phyloP scores from a whole-genome alignment of 441 rosid genomes.

The Erodium texanum region DNA sequence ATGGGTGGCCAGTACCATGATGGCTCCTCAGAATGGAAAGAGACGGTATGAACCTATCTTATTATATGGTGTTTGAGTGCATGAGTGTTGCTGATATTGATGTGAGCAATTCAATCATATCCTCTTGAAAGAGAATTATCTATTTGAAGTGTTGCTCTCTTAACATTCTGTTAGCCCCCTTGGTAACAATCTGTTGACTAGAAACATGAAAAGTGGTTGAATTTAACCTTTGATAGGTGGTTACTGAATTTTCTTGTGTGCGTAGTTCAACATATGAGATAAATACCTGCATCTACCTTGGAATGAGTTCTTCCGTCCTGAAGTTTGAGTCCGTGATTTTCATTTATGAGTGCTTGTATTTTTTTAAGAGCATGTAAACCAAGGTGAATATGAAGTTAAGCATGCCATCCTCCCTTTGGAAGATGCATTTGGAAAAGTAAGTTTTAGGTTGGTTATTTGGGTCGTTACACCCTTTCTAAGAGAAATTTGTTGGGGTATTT shows the following conservation, averaged over 20 bases:
- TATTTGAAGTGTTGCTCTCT: neutral
- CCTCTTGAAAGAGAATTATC: neutral
- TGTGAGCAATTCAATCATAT: conserved; percentile 14
- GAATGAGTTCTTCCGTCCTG: neutral
- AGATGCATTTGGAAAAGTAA: neutral
- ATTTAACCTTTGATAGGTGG: neutral
- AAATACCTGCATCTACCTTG: neutral
- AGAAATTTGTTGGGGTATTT: neutral
- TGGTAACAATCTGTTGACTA: too few relatives aligned
- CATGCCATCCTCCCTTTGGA: neutral
- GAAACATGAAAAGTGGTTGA: neutral
- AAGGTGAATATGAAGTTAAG: conserved; percentile 2
- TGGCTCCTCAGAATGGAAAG: conserved; percentile 85
- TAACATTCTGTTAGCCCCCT: neutral
- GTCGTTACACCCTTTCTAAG: neutral
- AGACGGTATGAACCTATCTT: conserved; percentile 50
- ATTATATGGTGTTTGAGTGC: conserved; percentile 9
- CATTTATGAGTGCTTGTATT: neutral
- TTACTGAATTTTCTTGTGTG: neutral
- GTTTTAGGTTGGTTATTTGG: neutral
- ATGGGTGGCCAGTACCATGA: conserved; percentile 88
- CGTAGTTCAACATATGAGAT: neutral
- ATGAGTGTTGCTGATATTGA: conserved; percentile 8
- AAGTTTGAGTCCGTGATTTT: neutral
- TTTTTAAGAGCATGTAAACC: neutral